These are phyloP conservation scores for Ophiostoma populinum DNA, from an alignment of 2,329 filamentous ascomycete species.

Conservation along the genomic window DNA sequence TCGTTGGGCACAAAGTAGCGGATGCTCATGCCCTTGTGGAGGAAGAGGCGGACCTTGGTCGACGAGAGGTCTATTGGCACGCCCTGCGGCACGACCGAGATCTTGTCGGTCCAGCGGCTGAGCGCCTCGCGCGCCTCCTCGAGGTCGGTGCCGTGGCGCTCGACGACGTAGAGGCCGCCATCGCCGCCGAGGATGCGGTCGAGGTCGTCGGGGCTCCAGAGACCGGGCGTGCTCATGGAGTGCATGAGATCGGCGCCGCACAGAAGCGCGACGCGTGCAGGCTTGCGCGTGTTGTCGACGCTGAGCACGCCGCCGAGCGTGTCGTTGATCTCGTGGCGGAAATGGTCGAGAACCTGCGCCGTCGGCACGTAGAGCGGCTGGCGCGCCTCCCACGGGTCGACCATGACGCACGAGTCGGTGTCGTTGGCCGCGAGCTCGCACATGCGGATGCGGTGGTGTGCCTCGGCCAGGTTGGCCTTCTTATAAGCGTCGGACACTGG, in stretches of 20 bases:
- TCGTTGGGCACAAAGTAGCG: constrained; percentile 35
- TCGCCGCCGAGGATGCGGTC: constrained; percentile 71
- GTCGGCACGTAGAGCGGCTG: constrained; percentile 74
- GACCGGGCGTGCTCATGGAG: constrained; percentile 55
- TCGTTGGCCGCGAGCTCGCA: constrained; percentile 63
- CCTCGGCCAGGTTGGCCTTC: constrained; percentile 53
- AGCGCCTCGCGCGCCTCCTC: constrained; percentile 73
- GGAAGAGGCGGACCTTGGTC: constrained; percentile 64
- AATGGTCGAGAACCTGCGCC: constrained; percentile 77
- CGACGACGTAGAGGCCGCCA: constrained; percentile 73
- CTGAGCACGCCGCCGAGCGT: constrained; percentile 48
- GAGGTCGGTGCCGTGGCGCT: constrained; percentile 69
- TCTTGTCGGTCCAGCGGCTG: constrained; percentile 68
- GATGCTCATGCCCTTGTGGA: constrained; percentile 67
- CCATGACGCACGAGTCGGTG: constrained; percentile 66
- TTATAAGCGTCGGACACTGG: constrained; percentile 51
- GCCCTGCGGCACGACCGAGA: constrained; percentile 75
- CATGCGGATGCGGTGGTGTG: constrained; percentile 46
- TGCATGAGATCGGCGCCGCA: constrained; percentile 61
- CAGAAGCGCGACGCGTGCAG: constrained; percentile 62
- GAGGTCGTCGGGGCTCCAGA: constrained; percentile 74
- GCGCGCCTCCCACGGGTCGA: constrained; percentile 38
- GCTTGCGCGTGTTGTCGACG: constrained; percentile 25
- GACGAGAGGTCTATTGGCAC: constrained; percentile 74
- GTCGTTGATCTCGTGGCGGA: constrained; percentile 75